Evolutionary conservation across 768 basidiomycete species (phyloP).

Genomic region (Trametes maxima): DNA sequence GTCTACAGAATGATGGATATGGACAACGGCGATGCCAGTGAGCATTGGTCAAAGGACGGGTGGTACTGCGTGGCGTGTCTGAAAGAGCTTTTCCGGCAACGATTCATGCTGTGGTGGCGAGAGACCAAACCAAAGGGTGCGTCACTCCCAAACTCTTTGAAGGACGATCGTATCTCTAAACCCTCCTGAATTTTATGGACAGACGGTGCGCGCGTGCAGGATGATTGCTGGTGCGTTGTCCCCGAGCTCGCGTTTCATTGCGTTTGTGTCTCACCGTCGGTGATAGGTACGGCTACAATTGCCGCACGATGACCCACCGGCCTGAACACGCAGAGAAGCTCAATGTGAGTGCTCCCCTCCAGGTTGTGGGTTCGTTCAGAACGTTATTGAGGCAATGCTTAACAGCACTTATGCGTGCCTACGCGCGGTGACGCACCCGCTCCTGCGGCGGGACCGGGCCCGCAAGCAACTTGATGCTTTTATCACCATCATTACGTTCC

Average conservation of each 20-base stretch:
- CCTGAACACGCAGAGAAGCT: conserved; percentile 30
- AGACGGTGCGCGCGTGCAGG: conserved; percentile 25
- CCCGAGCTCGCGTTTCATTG: not conserved
- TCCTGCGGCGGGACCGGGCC: too few species aligned
- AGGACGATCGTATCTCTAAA: not conserved
- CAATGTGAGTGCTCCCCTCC: conserved; percentile 30
- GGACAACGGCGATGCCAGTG: conserved; percentile 3
- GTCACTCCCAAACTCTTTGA: not conserved
- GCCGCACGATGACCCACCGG: conserved; percentile 37
- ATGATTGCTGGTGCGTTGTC: conserved; percentile 37
- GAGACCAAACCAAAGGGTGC: conserved; percentile 17
- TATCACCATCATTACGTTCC: too few species aligned
- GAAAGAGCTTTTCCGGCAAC: conserved; percentile 17
- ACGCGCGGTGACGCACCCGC: conserved; percentile 12
- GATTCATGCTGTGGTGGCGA: conserved; percentile 28
- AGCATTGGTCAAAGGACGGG: conserved; percentile 26
- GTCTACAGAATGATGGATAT: conserved; percentile 13
- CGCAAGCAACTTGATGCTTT: too few species aligned
- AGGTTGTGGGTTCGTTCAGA: not conserved
- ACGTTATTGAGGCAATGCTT: not conserved
- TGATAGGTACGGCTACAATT: conserved; percentile 39
- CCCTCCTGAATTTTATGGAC: not conserved
- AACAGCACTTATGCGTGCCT: conserved; percentile 16
- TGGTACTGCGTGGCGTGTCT: conserved; percentile 34
- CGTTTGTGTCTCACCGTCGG: not conserved